Evolutionary conservation across 352 stramenopile genomes (phyloP).

Genomic region (Pseudoperonospora humuli): DNA sequence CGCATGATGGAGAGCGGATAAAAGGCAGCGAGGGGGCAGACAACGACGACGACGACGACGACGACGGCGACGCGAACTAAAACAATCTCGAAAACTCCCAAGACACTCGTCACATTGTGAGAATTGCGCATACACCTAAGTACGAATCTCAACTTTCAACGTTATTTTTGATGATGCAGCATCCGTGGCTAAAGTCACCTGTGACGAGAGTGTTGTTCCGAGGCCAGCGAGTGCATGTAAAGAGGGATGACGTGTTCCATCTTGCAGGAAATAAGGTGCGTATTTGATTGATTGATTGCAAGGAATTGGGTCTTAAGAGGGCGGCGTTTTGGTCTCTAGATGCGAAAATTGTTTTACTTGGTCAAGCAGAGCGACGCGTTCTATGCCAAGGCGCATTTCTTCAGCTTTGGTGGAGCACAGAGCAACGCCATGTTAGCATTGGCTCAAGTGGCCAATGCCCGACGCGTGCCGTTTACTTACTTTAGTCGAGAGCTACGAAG

Average conservation of each 20-base stretch:
- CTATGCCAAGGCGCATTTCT: constrained; percentile 45
- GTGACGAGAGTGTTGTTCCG: constrained; percentile 63
- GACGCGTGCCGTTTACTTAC: constrained; percentile 76
- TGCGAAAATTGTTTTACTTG: constrained; percentile 82
- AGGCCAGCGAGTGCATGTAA: constrained; percentile 67
- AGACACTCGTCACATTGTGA: constrained; percentile 15
- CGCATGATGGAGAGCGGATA: constrained; percentile 24
- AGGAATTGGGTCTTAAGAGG: not conserved
- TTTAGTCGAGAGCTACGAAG: constrained; percentile 45
- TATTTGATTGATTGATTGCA: not conserved
- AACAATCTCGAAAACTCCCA: not conserved
- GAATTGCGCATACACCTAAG: constrained; percentile 16
- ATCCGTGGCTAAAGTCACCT: constrained; percentile 28
- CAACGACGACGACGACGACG: not conserved
- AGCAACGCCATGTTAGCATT: constrained; percentile 85
- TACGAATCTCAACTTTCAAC: too few relatives aligned
- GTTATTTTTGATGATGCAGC: not conserved
- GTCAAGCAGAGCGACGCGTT: constrained; percentile 54
- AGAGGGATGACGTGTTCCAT: constrained; percentile 73
- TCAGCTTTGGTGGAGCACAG: constrained; percentile 73
- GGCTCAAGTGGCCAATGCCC: constrained; percentile 67
- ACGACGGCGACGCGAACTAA: constrained; percentile 8
- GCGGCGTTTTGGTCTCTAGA: too few relatives aligned
- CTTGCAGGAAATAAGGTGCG: constrained; percentile 79
- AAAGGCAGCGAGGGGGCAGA: not conserved